These are phyloP conservation scores for Penicillium sp. DNA, from an alignment of 2,329 filamentous ascomycete species.

Conservation along the genomic window DNA sequence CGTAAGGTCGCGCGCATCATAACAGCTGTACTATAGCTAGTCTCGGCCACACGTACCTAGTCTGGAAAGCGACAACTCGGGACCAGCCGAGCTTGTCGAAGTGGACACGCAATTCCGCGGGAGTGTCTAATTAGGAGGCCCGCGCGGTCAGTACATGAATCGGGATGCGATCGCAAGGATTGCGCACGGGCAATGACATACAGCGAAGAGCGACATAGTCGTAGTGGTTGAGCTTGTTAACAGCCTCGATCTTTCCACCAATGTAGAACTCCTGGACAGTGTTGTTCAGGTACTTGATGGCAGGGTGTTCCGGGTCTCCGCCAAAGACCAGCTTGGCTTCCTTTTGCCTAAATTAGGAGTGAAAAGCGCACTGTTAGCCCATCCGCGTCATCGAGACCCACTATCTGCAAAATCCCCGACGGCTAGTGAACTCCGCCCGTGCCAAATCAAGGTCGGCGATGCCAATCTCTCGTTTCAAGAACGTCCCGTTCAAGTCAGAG, in stretches of 20 bases:
- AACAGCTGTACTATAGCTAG: too few species aligned
- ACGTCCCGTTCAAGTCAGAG: too few species aligned
- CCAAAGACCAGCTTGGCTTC: slow-evolving; percentile 94
- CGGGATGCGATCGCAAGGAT: too few species aligned
- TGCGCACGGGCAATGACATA: slow-evolving; percentile 39
- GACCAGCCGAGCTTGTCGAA: slow-evolving; percentile 99
- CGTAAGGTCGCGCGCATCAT: too few species aligned
- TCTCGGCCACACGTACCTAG: too few species aligned
- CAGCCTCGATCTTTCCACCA: slow-evolving; percentile 88
- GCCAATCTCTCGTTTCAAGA: too few species aligned
- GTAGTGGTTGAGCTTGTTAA: slow-evolving; percentile 94
- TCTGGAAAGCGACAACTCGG: slow-evolving; percentile 97
- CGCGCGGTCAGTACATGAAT: too few species aligned
- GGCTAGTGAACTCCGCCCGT: too few species aligned
- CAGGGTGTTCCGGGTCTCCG: slow-evolving; percentile 81
- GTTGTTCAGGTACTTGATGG: slow-evolving; percentile 78
- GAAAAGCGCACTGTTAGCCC: too few species aligned
- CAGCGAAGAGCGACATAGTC: slow-evolving; percentile 95
- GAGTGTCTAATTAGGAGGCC: too few species aligned
- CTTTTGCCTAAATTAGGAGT: slow-evolving; percentile 51
- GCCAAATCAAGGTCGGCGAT: slow-evolving; percentile 2
- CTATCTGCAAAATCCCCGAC: too few species aligned
- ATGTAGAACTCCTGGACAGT: slow-evolving; percentile 81
- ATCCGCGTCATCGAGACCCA: slow-evolving; percentile 25
- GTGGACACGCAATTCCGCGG: slow-evolving; percentile 85